phyloP scores from a whole-genome alignment of 768 basidiomycete genomes.

The Naganishia antarctica region DNA sequence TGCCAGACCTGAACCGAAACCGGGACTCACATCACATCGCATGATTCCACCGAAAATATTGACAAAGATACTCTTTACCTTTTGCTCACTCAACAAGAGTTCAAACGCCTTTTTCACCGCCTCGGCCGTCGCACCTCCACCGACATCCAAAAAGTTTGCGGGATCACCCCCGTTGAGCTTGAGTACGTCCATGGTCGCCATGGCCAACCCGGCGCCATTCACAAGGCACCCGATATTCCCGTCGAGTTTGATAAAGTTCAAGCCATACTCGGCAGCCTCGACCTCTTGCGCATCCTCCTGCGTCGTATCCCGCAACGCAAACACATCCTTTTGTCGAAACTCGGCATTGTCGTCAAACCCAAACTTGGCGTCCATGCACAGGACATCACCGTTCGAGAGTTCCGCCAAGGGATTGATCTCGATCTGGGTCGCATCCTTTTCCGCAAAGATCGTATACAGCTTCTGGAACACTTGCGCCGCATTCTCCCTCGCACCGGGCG shows the following conservation, averaged over 20 bases:
- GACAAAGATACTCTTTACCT: constrained; percentile 97
- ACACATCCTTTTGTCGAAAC: constrained; percentile 90
- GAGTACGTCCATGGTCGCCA: constrained; percentile 99
- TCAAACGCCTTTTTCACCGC: constrained; percentile 99
- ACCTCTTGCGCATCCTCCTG: constrained; percentile 98
- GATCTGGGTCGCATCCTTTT: constrained; percentile 98
- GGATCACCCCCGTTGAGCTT: constrained; percentile 89
- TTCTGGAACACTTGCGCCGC: constrained; percentile 91
- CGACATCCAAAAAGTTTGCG: constrained; percentile 97
- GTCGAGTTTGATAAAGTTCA: constrained; percentile 99
- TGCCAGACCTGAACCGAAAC: neutral
- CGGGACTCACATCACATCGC: constrained; percentile 86
- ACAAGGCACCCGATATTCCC: constrained; percentile 95
- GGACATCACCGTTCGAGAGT: constrained; percentile 80
- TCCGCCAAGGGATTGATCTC: constrained; percentile 98
- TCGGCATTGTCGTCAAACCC: constrained; percentile 99
- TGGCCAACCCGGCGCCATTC: constrained; percentile 96
- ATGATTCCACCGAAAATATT: constrained; percentile 77
- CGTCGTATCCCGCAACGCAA: constrained; percentile 78
- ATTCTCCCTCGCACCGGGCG: constrained; percentile 65
- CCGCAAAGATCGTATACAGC: constrained; percentile 93
- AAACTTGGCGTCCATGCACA: constrained; percentile 99
- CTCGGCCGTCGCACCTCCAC: constrained; percentile 95
- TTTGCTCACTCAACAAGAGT: constrained; percentile 79
- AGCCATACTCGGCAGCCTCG: constrained; percentile 88